Conservation (phyloP, 768 basidiomycete species). For the Trametes cubensis region DNA sequence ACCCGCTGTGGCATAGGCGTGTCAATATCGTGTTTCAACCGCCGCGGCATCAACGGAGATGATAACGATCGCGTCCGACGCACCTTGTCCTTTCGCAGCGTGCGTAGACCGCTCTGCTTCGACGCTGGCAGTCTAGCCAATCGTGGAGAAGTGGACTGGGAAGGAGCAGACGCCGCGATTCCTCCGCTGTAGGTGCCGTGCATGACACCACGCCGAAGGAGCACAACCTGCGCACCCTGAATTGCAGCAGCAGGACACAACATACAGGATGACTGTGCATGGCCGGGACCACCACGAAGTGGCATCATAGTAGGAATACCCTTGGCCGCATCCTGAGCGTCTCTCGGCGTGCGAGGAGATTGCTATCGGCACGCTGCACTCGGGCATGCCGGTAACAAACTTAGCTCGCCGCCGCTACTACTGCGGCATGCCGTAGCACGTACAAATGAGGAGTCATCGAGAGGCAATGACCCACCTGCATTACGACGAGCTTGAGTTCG, state of each 20-base stretch:
- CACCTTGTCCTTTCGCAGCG: not conserved
- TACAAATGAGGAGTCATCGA: not conserved
- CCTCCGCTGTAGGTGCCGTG: too few species aligned
- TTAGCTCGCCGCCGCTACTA: not conserved
- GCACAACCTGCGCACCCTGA: too few species aligned
- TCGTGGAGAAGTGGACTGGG: too few species aligned
- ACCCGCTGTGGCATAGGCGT: slow-evolving; percentile 47
- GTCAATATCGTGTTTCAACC: not conserved
- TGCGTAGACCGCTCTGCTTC: too few species aligned
- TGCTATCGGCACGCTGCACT: slow-evolving; percentile 12
- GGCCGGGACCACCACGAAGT: too few species aligned
- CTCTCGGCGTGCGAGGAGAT: slow-evolving; percentile 4
- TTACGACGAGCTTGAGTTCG: slow-evolving; percentile 67
- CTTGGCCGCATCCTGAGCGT: not conserved
- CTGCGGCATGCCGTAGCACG: not conserved
- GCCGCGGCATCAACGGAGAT: not conserved
- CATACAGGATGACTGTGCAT: too few species aligned
- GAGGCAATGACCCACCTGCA: slow-evolving; percentile 43
- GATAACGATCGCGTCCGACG: not conserved
- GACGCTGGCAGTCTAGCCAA: too few species aligned
- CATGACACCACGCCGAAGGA: too few species aligned
- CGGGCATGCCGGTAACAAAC: slow-evolving; percentile 12
- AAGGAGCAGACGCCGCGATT: too few species aligned
- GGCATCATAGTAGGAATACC: not conserved
- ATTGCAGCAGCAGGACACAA: too few species aligned